A percentile compares a stretch with the other conserved stretches of the same genome.
Conservation (phyloP, 2,329 filamentous ascomycete species). For the Bertia moriformis region DNA sequence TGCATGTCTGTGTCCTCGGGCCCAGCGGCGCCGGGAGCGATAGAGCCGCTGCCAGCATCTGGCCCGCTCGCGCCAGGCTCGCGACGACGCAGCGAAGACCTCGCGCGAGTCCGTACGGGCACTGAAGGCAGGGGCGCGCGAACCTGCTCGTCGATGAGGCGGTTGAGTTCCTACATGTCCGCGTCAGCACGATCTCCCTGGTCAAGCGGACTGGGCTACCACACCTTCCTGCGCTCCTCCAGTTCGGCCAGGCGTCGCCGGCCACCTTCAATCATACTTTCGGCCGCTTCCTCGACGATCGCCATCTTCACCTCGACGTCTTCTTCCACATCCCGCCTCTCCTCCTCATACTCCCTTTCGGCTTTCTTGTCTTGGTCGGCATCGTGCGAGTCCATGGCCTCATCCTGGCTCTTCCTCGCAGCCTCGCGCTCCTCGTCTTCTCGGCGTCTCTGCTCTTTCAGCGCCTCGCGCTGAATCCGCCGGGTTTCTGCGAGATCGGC, state of each 20-base stretch:
- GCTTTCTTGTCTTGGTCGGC: constrained; percentile 15
- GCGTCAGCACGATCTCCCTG: too few species aligned
- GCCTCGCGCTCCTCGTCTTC: constrained; percentile 25
- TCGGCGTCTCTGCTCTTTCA: constrained; percentile 17
- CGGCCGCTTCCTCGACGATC: constrained; percentile 15
- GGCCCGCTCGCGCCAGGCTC: too few species aligned
- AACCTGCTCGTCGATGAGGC: too few species aligned
- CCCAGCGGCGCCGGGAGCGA: too few species aligned
- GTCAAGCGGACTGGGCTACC: too few species aligned
- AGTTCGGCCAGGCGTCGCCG: constrained; percentile 15
- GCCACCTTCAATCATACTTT: constrained; percentile 13
- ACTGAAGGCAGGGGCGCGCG: too few species aligned
- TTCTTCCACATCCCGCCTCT: constrained; percentile 15
- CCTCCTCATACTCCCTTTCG: constrained; percentile 12
- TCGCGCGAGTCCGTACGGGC: too few species aligned
- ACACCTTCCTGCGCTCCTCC: constrained; percentile 18
- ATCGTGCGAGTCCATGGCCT: constrained; percentile 12
- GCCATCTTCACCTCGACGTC: constrained; percentile 19
- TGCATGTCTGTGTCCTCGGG: too few species aligned
- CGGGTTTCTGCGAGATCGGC: constrained; percentile 13
- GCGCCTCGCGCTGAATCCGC: constrained; percentile 13
- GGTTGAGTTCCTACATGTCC: too few species aligned
- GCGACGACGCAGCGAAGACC: too few species aligned
- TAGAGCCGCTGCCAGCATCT: too few species aligned
- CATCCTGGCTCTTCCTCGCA: constrained; percentile 19